A percentile compares a stretch with the other conserved stretches of the same genome.
Conservation (phyloP, 2,329 filamentous ascomycete species). For the Hirsutella minnesotensis region DNA sequence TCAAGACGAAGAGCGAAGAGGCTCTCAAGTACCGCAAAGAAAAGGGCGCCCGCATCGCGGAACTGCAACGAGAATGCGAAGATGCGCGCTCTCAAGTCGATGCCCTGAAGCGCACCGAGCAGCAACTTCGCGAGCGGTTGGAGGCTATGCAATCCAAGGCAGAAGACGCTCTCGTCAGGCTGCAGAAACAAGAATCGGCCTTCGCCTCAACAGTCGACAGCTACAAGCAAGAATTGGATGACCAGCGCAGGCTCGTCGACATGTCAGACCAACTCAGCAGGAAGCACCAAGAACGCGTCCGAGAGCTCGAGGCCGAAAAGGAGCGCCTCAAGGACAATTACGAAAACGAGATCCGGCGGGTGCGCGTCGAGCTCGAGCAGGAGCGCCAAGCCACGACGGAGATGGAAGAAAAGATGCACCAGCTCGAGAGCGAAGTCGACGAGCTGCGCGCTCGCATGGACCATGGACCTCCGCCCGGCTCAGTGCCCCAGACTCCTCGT, state of each 20-base stretch:
- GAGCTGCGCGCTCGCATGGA: conserved; percentile 37
- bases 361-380: conserved; percentile 45
- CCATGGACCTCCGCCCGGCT: conserved; percentile 29
- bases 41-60: conserved; percentile 78
- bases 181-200: conserved; percentile 78
- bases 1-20: conserved; percentile 82
- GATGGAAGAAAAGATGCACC: conserved; percentile 34
- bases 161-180: conserved; percentile 68
- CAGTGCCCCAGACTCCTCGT: conserved; percentile 48
- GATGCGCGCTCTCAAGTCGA: conserved; percentile 71
- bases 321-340: conserved; percentile 50
- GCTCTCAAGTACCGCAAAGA: conserved; percentile 87
- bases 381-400: conserved; percentile 33
- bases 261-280: conserved; percentile 67
- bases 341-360: conserved; percentile 44
- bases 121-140: conserved; percentile 66
- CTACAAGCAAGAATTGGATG: conserved; percentile 77
- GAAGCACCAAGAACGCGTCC: conserved; percentile 57
- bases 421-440: conserved; percentile 42
- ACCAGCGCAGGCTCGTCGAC: conserved; percentile 68
- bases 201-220: conserved; percentile 73
- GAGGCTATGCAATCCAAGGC: conserved; percentile 78
- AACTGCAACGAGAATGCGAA: conserved; percentile 79
- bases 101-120: conserved; percentile 65
- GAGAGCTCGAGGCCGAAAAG: conserved; percentile 56